These are phyloP conservation scores for Fusarium sp. DNA, from an alignment of 2,329 filamentous ascomycete species.

Conservation along the genomic window DNA sequence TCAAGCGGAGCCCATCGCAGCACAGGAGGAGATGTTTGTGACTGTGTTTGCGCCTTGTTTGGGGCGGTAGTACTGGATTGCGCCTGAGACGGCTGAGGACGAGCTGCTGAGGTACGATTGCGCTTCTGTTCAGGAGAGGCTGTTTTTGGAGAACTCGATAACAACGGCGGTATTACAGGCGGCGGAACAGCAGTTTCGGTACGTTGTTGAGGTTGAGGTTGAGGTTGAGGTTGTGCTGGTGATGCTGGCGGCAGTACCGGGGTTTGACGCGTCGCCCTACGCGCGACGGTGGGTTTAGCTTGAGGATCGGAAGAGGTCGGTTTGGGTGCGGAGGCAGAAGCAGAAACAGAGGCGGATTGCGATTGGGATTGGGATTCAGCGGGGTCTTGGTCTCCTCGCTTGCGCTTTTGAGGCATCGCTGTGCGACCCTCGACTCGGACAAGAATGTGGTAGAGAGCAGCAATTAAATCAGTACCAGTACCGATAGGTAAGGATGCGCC, in stretches of 20 bases:
- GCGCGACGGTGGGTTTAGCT: conserved; percentile 45
- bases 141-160: conserved; percentile 4
- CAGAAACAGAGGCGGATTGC: conserved; percentile 1
- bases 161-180: conserved; percentile 29
- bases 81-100: conserved; percentile 13
- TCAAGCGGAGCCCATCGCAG: conserved; percentile 45
- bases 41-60: conserved; percentile 10
- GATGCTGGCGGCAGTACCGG: conserved; percentile 46
- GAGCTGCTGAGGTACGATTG: conserved; percentile 26
- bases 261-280: conserved; percentile 56
- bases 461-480: not conserved
- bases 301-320: conserved; percentile 21
- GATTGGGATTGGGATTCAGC: conserved; percentile 18
- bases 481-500: conserved; percentile 1
- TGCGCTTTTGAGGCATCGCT: conserved; percentile 54
- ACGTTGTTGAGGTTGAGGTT: conserved; percentile 17
- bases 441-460: not conserved
- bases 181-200: conserved; percentile 35
- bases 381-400: conserved; percentile 48
- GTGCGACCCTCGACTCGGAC: conserved; percentile 30
- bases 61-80: conserved; percentile 6
- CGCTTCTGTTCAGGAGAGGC: conserved; percentile 38
- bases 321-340: conserved; percentile 5
- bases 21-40: conserved; percentile 29
- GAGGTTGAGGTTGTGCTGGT: conserved; percentile 11